phyloP scores from a whole-genome alignment of 2,329 filamentous ascomycete genomes.

The Diaporthe velutina region DNA sequence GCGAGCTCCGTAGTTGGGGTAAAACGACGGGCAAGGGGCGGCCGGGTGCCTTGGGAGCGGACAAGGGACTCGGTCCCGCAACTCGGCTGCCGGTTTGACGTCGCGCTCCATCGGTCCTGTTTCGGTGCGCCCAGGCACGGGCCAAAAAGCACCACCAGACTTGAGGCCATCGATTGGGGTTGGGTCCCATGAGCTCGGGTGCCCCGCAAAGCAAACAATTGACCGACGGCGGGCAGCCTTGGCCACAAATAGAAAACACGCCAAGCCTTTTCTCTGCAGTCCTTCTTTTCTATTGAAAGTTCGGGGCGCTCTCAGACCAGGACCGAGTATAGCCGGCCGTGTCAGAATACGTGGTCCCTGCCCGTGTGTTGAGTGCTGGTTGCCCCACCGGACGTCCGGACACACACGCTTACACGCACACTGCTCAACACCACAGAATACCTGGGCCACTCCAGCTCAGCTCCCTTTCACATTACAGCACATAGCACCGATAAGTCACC shows the following conservation, averaged over 20 bases:
- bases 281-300: not conserved
- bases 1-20: conserved; percentile 38
- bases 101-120: conserved; percentile 18
- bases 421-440: not conserved
- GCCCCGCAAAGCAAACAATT: not conserved
- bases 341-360: conserved; percentile 15
- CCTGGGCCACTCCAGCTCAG: not conserved
- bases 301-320: conserved; percentile 1
- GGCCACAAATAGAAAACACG: conserved; percentile 1
- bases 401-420: not conserved
- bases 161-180: not conserved
- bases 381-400: conserved; percentile 31
- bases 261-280: not conserved
- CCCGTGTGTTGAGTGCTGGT: not conserved
- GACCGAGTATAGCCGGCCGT: not conserved
- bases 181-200: not conserved
- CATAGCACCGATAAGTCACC: not conserved
- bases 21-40: conserved; percentile 26
- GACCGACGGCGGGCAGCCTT: not conserved
- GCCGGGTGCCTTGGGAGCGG: not conserved
- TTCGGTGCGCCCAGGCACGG: conserved; percentile 17
- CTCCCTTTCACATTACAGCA: not conserved
- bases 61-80: conserved; percentile 15
- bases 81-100: conserved; percentile 18
- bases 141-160: not conserved